These are phyloP conservation scores for Boletus patriciae DNA, from an alignment of 768 basidiomycete genomes.

Conservation along the genomic window DNA sequence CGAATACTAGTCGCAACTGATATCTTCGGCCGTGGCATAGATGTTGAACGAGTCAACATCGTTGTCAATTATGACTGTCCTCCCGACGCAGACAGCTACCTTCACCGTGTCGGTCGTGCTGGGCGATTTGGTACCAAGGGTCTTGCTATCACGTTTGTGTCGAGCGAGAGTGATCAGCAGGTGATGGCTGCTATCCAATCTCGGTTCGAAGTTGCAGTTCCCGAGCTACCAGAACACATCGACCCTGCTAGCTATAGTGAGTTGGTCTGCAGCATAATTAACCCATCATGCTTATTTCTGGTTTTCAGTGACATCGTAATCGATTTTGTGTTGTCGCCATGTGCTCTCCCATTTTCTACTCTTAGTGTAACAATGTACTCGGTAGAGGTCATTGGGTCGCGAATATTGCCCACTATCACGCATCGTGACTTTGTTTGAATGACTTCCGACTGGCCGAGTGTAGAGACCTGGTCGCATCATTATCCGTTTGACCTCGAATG, in stretches of 20 bases:
- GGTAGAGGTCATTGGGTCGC: constrained; percentile 8
- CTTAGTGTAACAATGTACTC: constrained; percentile 26
- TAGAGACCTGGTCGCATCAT: not conserved
- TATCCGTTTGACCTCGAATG: not conserved
- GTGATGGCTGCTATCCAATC: constrained; percentile 95
- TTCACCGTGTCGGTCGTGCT: constrained; percentile 98
- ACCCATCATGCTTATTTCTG: not conserved
- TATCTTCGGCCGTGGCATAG: constrained; percentile 98
- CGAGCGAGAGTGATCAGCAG: constrained; percentile 88
- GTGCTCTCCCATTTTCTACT: constrained; percentile 8
- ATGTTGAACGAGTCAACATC: constrained; percentile 99
- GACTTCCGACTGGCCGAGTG: not conserved
- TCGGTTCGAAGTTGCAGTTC: constrained; percentile 95
- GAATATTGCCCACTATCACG: constrained; percentile 1
- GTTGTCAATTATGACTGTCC: constrained; percentile 99
- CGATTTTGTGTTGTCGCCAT: constrained; percentile 14
- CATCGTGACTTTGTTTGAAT: constrained; percentile 9
- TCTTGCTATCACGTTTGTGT: constrained; percentile 95
- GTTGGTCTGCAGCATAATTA: constrained; percentile 33
- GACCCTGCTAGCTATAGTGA: constrained; percentile 94
- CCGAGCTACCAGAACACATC: constrained; percentile 91
- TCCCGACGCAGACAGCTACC: constrained; percentile 95
- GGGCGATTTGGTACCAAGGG: constrained; percentile 99
- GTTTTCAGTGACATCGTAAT: constrained; percentile 47
- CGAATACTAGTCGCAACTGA: constrained; percentile 98